These are phyloP conservation scores for Coniella lustricola DNA, from an alignment of 2,329 filamentous ascomycete species.

Conservation along the genomic window DNA sequence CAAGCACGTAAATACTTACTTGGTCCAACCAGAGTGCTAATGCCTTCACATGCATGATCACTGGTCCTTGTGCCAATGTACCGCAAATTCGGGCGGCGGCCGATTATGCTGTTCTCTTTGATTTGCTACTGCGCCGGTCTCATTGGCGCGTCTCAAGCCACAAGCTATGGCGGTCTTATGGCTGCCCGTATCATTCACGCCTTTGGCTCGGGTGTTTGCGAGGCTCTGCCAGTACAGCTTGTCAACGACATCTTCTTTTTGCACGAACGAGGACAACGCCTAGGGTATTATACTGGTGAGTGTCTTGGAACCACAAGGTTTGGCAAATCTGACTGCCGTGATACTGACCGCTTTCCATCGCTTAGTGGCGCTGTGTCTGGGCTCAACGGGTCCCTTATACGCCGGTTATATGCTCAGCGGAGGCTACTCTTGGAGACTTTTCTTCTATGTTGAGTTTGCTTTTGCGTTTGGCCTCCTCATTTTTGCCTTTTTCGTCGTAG, in stretches of 20 bases:
- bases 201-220: constrained; percentile 36
- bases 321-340: background rate
- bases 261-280: constrained; percentile 42
- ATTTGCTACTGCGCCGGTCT: constrained; percentile 33
- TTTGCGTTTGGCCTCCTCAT: constrained; percentile 31
- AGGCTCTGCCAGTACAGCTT: constrained; percentile 38
- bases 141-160: constrained; percentile 30
- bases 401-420: constrained; percentile 55
- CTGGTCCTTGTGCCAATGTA: constrained; percentile 52
- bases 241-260: constrained; percentile 41
- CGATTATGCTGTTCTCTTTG: constrained; percentile 35
- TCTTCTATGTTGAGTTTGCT: constrained; percentile 54
- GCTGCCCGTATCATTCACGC: constrained; percentile 31
- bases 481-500: constrained; percentile 27
- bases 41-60: constrained; percentile 27
- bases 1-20: no score
- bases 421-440: constrained; percentile 52
- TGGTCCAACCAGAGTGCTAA: no score
- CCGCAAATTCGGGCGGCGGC: constrained; percentile 38
- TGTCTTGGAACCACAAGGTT: background rate
- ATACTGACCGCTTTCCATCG: background rate
- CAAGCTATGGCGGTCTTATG: constrained; percentile 31
- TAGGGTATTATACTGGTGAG: constrained; percentile 51
- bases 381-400: constrained; percentile 48
- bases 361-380: constrained; percentile 46